Evolutionary conservation across 2,329 filamentous ascomycete species (phyloP).

Genomic region (Colletotrichum kahawae): DNA sequence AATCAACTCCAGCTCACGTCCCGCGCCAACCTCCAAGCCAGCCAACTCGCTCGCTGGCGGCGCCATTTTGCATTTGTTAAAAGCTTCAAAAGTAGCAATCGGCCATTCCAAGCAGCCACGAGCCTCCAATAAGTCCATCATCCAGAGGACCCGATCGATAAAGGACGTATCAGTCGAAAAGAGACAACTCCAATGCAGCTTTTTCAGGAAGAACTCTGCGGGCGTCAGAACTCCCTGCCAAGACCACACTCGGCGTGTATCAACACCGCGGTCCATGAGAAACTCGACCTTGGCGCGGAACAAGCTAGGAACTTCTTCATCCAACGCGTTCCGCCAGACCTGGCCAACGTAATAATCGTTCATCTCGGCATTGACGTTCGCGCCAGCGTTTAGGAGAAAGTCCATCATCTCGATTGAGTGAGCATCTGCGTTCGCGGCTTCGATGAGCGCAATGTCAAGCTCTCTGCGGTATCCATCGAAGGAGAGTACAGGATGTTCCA

Average conservation of each 20-base stretch:
- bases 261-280: background rate
- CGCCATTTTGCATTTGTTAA: background rate
- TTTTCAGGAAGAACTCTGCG: background rate
- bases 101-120: background rate
- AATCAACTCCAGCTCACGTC: background rate
- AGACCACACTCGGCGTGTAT: background rate
- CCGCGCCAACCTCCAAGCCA: rapidly evolving
- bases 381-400: background rate
- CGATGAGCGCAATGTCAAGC: background rate
- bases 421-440: background rate
- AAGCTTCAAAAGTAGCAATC: background rate
- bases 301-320: background rate
- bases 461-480: background rate
- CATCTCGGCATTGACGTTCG: background rate
- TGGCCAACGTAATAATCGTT: background rate
- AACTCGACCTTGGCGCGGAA: background rate
- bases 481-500: background rate
- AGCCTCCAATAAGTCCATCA: background rate
- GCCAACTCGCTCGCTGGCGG: background rate
- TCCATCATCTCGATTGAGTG: background rate
- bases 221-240: background rate
- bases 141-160: background rate
- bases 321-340: background rate
- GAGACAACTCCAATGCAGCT: background rate
- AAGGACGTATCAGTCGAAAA: background rate